Conservation (phyloP, 2,329 filamentous ascomycete species). For the Lomentospora prolificans region DNA sequence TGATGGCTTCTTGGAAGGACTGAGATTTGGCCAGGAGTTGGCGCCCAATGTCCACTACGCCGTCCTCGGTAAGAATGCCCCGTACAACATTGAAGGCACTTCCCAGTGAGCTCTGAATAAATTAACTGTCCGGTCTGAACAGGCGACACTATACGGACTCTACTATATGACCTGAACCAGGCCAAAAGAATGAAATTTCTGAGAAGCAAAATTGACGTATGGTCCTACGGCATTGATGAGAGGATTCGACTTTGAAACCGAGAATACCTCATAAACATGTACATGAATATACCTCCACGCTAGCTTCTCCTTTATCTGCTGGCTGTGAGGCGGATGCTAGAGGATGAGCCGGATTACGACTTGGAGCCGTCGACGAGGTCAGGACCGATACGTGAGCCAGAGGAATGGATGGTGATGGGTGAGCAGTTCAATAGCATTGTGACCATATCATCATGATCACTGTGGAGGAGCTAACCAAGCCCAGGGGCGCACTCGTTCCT, state of each 20-base stretch:
- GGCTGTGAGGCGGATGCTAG: neutral
- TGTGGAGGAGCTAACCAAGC: neutral
- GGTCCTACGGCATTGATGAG: constrained; percentile 18
- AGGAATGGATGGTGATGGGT: neutral
- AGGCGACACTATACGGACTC: constrained; percentile 16
- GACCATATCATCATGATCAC: neutral
- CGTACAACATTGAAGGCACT: too few species aligned
- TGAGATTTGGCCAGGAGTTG: constrained; percentile 4
- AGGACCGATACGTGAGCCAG: neutral
- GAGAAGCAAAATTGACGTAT: constrained; percentile 20
- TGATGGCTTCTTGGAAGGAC: neutral
- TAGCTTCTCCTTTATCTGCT: constrained; percentile 14
- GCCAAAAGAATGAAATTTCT: constrained; percentile 16
- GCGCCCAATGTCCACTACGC: too few species aligned
- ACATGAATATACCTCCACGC: constrained; percentile 16
- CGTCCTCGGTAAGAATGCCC: constrained; percentile 11
- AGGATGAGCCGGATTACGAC: neutral
- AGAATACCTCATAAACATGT: constrained; percentile 14
- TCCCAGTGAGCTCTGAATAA: too few species aligned
- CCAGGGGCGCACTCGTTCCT: neutral
- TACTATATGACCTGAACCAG: constrained; percentile 17
- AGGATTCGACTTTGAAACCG: constrained; percentile 14
- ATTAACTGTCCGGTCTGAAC: neutral
- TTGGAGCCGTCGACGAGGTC: neutral
- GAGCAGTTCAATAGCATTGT: neutral